Conservation (phyloP, 1,139 yeast genomes). For the Saccharomyces hybrid region DNA sequence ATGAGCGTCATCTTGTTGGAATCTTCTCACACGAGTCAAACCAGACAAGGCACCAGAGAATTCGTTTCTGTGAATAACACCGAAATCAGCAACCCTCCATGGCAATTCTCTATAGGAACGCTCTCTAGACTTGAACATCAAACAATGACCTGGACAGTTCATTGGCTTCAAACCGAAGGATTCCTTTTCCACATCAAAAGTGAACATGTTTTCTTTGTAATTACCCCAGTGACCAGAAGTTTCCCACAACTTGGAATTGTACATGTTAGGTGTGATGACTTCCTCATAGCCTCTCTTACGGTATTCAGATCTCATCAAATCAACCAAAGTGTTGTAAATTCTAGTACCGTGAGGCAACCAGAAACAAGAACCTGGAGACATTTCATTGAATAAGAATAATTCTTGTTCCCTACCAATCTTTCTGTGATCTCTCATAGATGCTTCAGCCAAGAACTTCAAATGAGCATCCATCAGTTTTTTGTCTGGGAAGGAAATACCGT, state of each 20-base stretch:
- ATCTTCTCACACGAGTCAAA: conserved; percentile 90
- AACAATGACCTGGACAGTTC: conserved; percentile 98
- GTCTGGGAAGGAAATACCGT: conserved; percentile 98
- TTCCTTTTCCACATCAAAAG: conserved; percentile 93
- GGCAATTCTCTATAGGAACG: conserved; percentile 93
- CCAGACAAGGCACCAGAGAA: conserved; percentile 87
- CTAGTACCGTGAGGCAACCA: conserved; percentile 99
- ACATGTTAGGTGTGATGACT: conserved; percentile 97
- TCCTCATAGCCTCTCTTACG: conserved; percentile 91
- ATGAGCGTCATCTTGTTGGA: conserved; percentile 98
- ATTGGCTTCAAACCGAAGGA: conserved; percentile 85
- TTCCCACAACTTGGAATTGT: conserved; percentile 91
- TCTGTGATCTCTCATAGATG: conserved; percentile 95
- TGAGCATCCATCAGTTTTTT: conserved; percentile 95
- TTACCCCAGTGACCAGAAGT: conserved; percentile 98
- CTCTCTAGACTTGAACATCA: conserved; percentile 77
- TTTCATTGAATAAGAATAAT: conserved; percentile 85
- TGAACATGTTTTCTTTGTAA: conserved; percentile 93
- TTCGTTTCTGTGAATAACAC: conserved; percentile 92
- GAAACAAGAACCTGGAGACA: conserved; percentile 96
- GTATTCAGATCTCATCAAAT: conserved; percentile 72
- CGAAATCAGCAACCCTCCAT: conserved; percentile 93
- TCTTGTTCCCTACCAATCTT: conserved; percentile 95
- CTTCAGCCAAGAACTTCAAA: conserved; percentile 90
- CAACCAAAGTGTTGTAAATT: conserved; percentile 79